Base-by-base conservation (phyloP, 163 green algal species). In the Coccomyxa subellipsoidea region DNA sequence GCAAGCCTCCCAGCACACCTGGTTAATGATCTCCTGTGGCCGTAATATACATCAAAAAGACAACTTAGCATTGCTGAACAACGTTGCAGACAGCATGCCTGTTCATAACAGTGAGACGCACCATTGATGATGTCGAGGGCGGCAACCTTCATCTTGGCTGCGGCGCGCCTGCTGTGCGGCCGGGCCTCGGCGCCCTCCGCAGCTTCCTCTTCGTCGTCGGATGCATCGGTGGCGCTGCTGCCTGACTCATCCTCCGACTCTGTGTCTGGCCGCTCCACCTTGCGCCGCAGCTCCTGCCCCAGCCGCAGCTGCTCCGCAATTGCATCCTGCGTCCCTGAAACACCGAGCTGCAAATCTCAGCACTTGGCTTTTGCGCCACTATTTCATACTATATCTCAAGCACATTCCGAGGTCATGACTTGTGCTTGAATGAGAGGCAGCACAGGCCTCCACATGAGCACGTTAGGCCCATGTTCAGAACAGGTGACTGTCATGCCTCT, bases 291-390 rank as follows among this genome's bases (percentile, higher is more conserved):
- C 87, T 93, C 87, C 83, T 95, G 81, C 1, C 95, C 94, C 35
- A 98, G 89, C 27, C 90, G 88, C 80, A 98, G 91, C 90, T 99
- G 96, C 86, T 98, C 95, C 7, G 85, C 87, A 9, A 99, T 76
- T 0, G 94, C 95, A 32, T 92, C 91, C 32, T 89, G 88, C 4
- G 92, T 97, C 37, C 89, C 90, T 47, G 77, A 32, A 73, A n/a
- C 21, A 21, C 29, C 66, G 32, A 32, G n/a, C 66, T 23, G 18
- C 8, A 59, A 8, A 8, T 59, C 47, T 59, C 47, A 59, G 2
- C 47, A 59, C 47, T n/a, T n/a, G n/a, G n/a, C n/a, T n/a, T n/a
- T n/a, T n/a, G n/a, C n/a, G n/a, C n/a, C n/a, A n/a, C n/a, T n/a
- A n/a, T n/a, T n/a, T n/a, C n/a, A n/a, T n/a, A n/a, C n/a, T n/a